Percentiles rank a stretch among this genome's conserved stretches.
phyloP scores from a whole-genome alignment of 2,329 filamentous ascomycete genomes.

The Bipolaris sorokiniana region DNA sequence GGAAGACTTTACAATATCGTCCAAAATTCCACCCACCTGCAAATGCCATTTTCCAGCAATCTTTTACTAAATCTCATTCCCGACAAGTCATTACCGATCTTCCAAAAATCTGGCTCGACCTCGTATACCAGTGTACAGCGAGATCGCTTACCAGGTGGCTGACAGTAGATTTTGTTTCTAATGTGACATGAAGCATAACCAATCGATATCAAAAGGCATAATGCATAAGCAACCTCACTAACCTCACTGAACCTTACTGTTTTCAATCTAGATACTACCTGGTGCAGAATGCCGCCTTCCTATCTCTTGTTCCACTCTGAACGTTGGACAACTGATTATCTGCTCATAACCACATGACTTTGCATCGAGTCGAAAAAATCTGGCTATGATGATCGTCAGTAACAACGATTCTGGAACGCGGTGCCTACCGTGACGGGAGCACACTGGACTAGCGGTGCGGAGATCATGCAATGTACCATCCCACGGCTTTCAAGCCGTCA shows the following conservation, averaged over 20 bases:
- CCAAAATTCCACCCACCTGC: neutral
- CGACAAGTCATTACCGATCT: neutral
- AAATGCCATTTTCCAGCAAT: neutral
- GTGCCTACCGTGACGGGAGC: neutral
- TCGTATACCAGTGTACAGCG: neutral
- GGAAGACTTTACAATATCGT: neutral
- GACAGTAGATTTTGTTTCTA: conserved; percentile 1
- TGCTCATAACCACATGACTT: neutral
- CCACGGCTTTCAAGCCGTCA: neutral
- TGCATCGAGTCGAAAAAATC: neutral
- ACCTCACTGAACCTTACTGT: neutral
- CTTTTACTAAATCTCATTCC: neutral
- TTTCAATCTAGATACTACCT: neutral
- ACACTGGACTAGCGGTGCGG: conserved; percentile 4
- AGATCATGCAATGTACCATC: conserved; percentile 6
- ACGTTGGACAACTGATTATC: neutral
- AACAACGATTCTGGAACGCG: neutral
- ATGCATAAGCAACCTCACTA: neutral
- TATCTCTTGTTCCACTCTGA: conserved; percentile 1
- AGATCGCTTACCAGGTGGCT: conserved; percentile 8
- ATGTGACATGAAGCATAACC: conserved; percentile 5
- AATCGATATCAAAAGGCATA: neutral
- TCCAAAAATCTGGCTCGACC: neutral
- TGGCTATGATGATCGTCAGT: neutral
- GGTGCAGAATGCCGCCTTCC: conserved; percentile 1